A percentile compares a stretch with the other conserved stretches of the same genome.
phyloP scores from a whole-genome alignment of 306 rosid species.

The Quillaja saponaria region DNA sequence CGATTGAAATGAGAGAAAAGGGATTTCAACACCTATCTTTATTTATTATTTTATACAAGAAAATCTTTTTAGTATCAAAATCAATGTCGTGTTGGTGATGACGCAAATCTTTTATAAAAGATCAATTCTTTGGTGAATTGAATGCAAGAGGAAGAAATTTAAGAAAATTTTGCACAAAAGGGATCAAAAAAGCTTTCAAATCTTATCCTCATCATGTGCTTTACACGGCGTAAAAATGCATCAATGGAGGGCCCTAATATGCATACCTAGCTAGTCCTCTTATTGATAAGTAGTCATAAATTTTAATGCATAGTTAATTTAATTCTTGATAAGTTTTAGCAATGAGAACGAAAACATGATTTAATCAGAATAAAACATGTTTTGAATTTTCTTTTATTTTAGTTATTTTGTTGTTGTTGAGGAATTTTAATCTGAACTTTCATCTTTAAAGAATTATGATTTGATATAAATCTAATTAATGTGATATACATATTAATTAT shows the following conservation, averaged over 20 bases:
- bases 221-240: slow-evolving; percentile 55
- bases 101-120: slow-evolving; percentile 40
- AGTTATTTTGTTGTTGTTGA: too few relatives aligned
- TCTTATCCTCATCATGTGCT: slow-evolving; percentile 51
- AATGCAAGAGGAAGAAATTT: slow-evolving; percentile 20
- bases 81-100: slow-evolving; percentile 29
- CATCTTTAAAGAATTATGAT: too few relatives aligned
- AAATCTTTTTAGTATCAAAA: slow-evolving; percentile 27
- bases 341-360: too few relatives aligned
- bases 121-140: neutral
- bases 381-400: too few relatives aligned
- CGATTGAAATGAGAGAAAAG: neutral
- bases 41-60: too few relatives aligned
- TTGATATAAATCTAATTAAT: too few relatives aligned
- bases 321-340: slow-evolving; percentile 35
- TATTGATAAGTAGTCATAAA: slow-evolving; percentile 15
- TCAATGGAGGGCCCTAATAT: slow-evolving; percentile 17
- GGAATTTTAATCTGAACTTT: too few relatives aligned
- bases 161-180: neutral
- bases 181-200: slow-evolving; percentile 21
- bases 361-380: too few relatives aligned
- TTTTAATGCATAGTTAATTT: neutral
- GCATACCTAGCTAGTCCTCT: slow-evolving; percentile 18
- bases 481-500: too few relatives aligned
- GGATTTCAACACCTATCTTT: slow-evolving; percentile 23